Base-by-base conservation (phyloP, 2,329 filamentous ascomycete species). In the Thelonectria blattea region DNA sequence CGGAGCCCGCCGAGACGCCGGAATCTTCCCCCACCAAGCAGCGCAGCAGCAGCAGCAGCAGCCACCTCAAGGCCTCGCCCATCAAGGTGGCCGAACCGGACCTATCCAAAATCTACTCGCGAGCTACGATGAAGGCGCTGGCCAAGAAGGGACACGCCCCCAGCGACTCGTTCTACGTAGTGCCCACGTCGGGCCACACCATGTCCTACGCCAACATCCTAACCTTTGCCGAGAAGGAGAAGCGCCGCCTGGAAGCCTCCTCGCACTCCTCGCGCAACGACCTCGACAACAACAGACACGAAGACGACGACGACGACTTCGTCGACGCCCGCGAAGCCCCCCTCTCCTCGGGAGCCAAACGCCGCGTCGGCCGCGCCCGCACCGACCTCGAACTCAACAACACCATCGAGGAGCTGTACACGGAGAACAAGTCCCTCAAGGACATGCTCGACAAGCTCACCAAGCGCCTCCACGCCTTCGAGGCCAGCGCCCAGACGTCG, bases 191-290 rank as follows among this genome's bases (percentile, higher is more conserved):
- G 17, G 94, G 95, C 5, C 93, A 94, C 65, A 97, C 93, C 3
- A 90, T 93, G 61, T 95, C 93, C 0, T 99, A 98, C 72, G 93
- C 95, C 46, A 93, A 91, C 63, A 97, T 99, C 53, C 80, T 97
- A 18, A 89, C 81, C 43, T 88, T 86, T 67, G 87, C 85, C 37
- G 85, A 88, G 65, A 89, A 89, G 69, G 87, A 89, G 72, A 87
- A 85, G 72, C 81, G 86, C 9, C 84, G 87, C 10, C 73, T 85
- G 52, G 84, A 80, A 22, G 82, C 83, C 7, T 84, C 83, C 2
- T 69, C 79, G 8, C 80, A 84, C 58, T 68, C 74, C 27, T 83
- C 85, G 30, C 80, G 83, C 60, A 69, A 74, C 27, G 83, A 85
- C 30, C 79, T 86, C 50, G 80, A 30, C 27, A 24, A 80, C n/a